Evolutionary conservation across 2,329 filamentous ascomycete genomes (phyloP), one percentile per base, ranked within the genome.

Genomic region (Alternaria arbusti): DNA sequence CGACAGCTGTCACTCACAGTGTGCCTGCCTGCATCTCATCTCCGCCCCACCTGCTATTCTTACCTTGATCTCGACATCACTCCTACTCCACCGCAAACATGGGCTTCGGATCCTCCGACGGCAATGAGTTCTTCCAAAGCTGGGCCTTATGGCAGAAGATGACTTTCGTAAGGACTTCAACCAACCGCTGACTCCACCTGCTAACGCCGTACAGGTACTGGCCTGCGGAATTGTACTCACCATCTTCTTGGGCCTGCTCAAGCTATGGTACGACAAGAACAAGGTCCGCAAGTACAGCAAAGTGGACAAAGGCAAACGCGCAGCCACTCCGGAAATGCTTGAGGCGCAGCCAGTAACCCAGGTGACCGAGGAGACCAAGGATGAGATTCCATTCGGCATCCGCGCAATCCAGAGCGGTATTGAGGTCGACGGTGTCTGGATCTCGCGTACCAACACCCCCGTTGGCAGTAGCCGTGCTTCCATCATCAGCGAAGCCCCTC

Each of bases 81-180:
- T 65, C 66, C 61, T 55, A 45, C 55, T 47, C 56, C 43, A 59
- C 59, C 62, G 52, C 63, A 57, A 70, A 61, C 44, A 73, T 73
- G 70, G 64, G 15, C 52, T 72, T 71, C 50, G 69, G 68, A 58
- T 44, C 69, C 15, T 71, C 65, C 52, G 77, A 77, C 64, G 72
- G 70, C 64, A 75, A 77, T 22, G 64, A 63, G 40, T 85, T 85
- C 76, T 85, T 85, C 70, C 74, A 64, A 20, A 78, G 68, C 54
- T 97, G 93, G 94, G 83, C 87, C 70, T 82, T 96, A 73, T 97
- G 94, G 94, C 88, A 96, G 84, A 89, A 97, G 83, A 90, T 97
- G 89, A 92, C 90, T 57, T 93, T 97, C 83, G 94, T 97, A 83
- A 85, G 91, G 85, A 20, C 50, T 23, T 13, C 54, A 25, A 54